Evolutionary conservation across 2,329 filamentous ascomycete genomes (phyloP).

Genomic region (Calonectria pteridis): DNA sequence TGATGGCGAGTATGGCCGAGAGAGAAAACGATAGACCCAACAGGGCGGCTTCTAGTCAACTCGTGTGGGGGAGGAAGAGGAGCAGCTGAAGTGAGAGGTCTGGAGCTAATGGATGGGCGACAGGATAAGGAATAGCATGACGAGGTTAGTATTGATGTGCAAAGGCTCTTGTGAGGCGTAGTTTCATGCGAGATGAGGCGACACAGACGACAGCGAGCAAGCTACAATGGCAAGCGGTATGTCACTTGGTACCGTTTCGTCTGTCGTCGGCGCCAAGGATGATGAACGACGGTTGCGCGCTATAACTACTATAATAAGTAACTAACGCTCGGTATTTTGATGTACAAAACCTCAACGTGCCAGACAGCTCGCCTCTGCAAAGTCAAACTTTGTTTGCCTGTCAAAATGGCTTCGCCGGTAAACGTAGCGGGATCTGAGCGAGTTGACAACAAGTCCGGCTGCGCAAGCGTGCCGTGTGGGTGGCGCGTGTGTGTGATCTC

Average conservation of each 20-base stretch:
- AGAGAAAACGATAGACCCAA: constrained; percentile 3
- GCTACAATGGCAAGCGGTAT: neutral
- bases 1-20: constrained; percentile 1
- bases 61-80: constrained; percentile 1
- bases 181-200: constrained; percentile 11
- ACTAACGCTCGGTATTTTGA: constrained; percentile 4
- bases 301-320: constrained; percentile 5
- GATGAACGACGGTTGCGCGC: neutral
- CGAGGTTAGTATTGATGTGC: constrained; percentile 8
- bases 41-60: neutral
- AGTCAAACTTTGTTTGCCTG: constrained; percentile 15
- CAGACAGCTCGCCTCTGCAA: constrained; percentile 10
- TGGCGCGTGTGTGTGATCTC: constrained; percentile 14
- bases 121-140: constrained; percentile 18
- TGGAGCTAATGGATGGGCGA: constrained; percentile 12
- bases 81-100: constrained; percentile 1
- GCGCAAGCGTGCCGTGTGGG: constrained; percentile 13
- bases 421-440: constrained; percentile 7
- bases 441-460: constrained; percentile 9
- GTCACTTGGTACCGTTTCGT: constrained; percentile 7
- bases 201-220: neutral
- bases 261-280: constrained; percentile 5
- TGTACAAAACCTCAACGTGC: constrained; percentile 10
- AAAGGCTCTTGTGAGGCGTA: constrained; percentile 11
- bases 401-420: constrained; percentile 4